Evolutionary conservation across 2,329 filamentous ascomycete species (phyloP), one percentile per base, ranked within the genome.

Genomic region (Fusarium incarnatum): DNA sequence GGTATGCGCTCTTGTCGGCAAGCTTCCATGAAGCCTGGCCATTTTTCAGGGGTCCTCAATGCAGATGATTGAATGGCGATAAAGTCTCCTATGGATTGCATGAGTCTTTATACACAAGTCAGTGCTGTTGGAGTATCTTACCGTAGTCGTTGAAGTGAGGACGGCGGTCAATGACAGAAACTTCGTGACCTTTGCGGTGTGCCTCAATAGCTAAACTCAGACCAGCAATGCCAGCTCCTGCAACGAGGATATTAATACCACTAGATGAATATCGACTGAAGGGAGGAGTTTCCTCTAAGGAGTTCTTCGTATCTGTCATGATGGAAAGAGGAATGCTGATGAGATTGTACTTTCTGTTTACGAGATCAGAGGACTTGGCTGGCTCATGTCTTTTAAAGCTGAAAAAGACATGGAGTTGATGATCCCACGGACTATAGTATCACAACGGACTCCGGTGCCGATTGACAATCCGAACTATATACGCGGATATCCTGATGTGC

Each of bases 191-290:
- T 25, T 66, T 61, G 13, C 45, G 62, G 30, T 68, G 32, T 30
- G 52, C 56, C 37, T 68, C 66, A 18, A 67, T 67, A 6, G 66
- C 66, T 27, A 61, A 59, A 25, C 37, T 28, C 1, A 68, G 40
- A 2, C 66, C 66, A 20, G 34, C 65, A 13, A 53, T 16, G n/a
- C 49, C 25, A 42, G 32, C 49, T n/a, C 37, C 49, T 1, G 22
- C 37, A 42, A 52, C 49, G 15, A 41, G 49, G 18, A 52, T 22
- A 6, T 34, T 25, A 23, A 27, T 46, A 27, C 20, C 25, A 22
- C 20, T 44, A 18, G 25, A n/a, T 18, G 46, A 28, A 12, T 34
- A 34, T 49, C 46, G 46, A 15, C 8, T 32, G n/a, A 48, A 23
- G 8, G 12, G 6, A 23, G 46, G 28, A 5, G 11, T 11, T 48